phyloP scores from a whole-genome alignment of 164 flowering plant genomes.

The Saururus chinensis region DNA sequence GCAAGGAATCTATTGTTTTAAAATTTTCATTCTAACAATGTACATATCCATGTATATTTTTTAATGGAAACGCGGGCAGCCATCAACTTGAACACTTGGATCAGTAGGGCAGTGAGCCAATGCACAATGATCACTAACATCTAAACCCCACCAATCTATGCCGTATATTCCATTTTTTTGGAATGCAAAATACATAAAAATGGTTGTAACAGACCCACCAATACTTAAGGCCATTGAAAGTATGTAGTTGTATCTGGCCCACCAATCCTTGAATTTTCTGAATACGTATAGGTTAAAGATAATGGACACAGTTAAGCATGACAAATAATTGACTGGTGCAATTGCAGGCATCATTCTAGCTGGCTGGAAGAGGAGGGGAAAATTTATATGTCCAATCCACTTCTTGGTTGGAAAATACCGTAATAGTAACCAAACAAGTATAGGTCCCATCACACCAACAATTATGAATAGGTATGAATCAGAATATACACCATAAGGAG shows the following conservation, averaged over 20 bases:
- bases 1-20: too few species aligned
- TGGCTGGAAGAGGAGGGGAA: conserved; percentile 47
- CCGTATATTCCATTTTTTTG: conserved; percentile 25
- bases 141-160: conserved; percentile 56
- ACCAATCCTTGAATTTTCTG: conserved; percentile 49
- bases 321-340: conserved; percentile 34
- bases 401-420: conserved; percentile 34
- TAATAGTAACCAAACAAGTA: conserved; percentile 34
- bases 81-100: conserved; percentile 22
- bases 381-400: conserved; percentile 49
- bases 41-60: background rate
- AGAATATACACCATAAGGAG: conserved; percentile 22
- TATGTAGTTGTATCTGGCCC: conserved; percentile 65
- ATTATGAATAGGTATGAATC: conserved; percentile 32
- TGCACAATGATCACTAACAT: conserved; percentile 37
- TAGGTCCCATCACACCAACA: conserved; percentile 37
- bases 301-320: conserved; percentile 43
- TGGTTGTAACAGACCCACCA: conserved; percentile 59
- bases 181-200: conserved; percentile 33
- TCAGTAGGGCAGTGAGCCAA: conserved; percentile 58
- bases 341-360: conserved; percentile 38
- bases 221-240: conserved; percentile 64
- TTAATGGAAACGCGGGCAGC: conserved; percentile 5
- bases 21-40: too few species aligned
- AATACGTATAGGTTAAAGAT: conserved; percentile 46